Base-by-base conservation (phyloP, 257 asterid species). In the Verbascum thapsus region DNA sequence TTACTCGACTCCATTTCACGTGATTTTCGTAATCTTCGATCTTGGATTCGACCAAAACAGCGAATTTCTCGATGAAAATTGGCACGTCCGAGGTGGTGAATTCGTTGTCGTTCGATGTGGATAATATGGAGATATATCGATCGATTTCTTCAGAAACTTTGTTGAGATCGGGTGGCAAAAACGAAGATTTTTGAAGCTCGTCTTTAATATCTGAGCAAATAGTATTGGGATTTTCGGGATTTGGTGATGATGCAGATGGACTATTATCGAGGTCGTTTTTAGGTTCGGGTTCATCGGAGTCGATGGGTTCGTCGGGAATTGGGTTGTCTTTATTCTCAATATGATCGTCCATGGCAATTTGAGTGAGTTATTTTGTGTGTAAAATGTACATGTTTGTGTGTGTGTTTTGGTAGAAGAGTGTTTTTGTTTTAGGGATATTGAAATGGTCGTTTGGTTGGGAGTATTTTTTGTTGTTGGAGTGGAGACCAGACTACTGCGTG, bases 111-210 rank as follows among this genome's bases (percentile, higher is more conserved):
- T 70, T 16, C 2, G 63, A 49, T 3, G 40, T 30, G 3, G 75
- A 15, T 39, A 83, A 47, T 42, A 78, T 51, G 18, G 83, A 56
- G 20, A 88, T 80, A 81, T 52, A 91, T 7, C 58, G 72, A 61
- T 88, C 95, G 3, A 91, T 80, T 38, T 91, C 88, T 62, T 69
- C 69, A 0, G 90, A 78, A 7, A 91, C 68, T 62, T 78, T 71
- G 18, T 39, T 48, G 13, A 91, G 84, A 80, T 91, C 98, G 8
- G 94, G 96, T 5, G 95, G 92, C 69, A 76, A 20, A 0, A 74
- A 76, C 12, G 85, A 64, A 10, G 76, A 34, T 18, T 65, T 68
- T 42, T 60, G 75, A 11, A 7, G 10, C 8, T 64, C 76, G 0
- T 58, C 51, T n/a, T 73, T 56, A 12, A 15, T 43, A 67, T 48